Evolutionary conservation across 2,329 filamentous ascomycete species (phyloP).

Genomic region (Chaetomium sp.): DNA sequence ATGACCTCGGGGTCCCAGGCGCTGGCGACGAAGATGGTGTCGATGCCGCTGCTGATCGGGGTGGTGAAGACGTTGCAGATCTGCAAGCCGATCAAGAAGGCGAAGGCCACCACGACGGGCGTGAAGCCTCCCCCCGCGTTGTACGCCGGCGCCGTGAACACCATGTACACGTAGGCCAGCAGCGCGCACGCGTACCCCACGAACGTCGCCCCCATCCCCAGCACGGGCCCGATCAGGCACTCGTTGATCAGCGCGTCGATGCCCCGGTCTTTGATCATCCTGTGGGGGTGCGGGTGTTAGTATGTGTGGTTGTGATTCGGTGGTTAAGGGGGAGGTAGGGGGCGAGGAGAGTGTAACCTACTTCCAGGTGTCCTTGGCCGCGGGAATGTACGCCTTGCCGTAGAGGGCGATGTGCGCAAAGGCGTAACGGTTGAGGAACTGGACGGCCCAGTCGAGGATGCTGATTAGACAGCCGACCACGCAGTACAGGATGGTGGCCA

Average conservation of each 20-base stretch:
- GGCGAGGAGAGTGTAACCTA: conserved; percentile 40
- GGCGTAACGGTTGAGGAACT: conserved; percentile 89
- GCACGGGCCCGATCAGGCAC: conserved; percentile 74
- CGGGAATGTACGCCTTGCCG: conserved; percentile 81
- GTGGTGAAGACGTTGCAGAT: conserved; percentile 89
- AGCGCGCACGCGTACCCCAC: conserved; percentile 82
- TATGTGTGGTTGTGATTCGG: neutral
- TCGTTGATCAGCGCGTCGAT: conserved; percentile 90
- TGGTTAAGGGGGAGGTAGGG: neutral
- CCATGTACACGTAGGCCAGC: conserved; percentile 82
- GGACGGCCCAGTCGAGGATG: conserved; percentile 79
- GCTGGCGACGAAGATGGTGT: conserved; percentile 85
- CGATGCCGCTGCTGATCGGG: conserved; percentile 82
- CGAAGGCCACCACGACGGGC: conserved; percentile 76
- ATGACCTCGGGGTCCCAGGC: conserved; percentile 73
- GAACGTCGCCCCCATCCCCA: conserved; percentile 78
- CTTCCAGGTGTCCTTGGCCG: conserved; percentile 86
- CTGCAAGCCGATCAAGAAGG: conserved; percentile 88
- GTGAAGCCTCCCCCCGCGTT: conserved; percentile 70
- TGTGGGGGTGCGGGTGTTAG: conserved; percentile 30
- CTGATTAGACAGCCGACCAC: conserved; percentile 74
- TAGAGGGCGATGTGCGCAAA: conserved; percentile 93
- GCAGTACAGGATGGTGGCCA: conserved; percentile 69
- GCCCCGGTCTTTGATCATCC: conserved; percentile 87
- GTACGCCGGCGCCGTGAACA: conserved; percentile 79